A percentile compares a stretch with the other conserved stretches of the same genome.
Conservation (phyloP, 1,284 basidiomycete genomes). For the Takashimella koratensis region DNA sequence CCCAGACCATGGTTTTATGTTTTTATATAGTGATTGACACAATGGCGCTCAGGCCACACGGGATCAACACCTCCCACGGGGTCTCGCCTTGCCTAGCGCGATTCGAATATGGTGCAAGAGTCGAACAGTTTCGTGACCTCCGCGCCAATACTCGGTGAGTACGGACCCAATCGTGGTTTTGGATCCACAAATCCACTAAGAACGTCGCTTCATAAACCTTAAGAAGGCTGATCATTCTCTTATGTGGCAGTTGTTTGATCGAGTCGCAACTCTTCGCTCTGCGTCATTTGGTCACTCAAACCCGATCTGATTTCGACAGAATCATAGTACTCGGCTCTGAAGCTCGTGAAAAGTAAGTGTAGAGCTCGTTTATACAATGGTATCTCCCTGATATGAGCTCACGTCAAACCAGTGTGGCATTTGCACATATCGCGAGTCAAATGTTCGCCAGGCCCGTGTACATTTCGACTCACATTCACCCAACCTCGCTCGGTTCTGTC, state of each 20-base stretch:
- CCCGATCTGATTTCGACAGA: background rate
- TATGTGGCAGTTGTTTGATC: background rate
- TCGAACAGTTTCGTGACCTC: background rate
- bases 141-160: background rate
- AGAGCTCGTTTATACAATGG: background rate
- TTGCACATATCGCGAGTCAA: background rate
- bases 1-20: background rate
- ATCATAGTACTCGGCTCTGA: background rate
- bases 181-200: background rate
- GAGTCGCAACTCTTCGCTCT: background rate
- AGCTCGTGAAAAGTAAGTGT: background rate
- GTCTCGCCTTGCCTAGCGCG: background rate
- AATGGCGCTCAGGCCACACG: background rate
- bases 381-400: background rate
- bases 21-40: background rate
- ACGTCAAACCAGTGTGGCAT: background rate
- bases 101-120: too few relatives aligned
- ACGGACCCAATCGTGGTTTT: background rate
- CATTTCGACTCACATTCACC: background rate
- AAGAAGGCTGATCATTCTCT: background rate
- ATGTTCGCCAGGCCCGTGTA: background rate
- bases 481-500: background rate
- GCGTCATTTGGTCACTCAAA: background rate
- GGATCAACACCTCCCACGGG: background rate
- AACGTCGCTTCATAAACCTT: background rate